phyloP scores from a whole-genome alignment of 257 asterid species.

The Fraxinus anomala region DNA sequence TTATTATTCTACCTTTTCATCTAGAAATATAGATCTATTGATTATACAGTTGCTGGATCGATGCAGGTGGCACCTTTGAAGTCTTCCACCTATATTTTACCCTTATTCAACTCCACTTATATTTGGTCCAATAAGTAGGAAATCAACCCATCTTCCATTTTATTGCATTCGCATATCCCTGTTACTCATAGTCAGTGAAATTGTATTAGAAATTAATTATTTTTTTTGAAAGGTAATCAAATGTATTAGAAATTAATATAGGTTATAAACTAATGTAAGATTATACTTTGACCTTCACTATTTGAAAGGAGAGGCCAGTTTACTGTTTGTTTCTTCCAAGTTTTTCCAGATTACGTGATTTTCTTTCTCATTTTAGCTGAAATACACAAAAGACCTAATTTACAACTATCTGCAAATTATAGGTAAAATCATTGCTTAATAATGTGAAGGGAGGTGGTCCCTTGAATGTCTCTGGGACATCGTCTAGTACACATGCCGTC shows the following conservation, averaged over 20 bases:
- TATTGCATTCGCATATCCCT: neutral
- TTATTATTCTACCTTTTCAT: neutral
- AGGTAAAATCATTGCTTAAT: constrained; percentile 87
- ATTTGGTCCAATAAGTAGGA: constrained; percentile 3
- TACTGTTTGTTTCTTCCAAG: constrained; percentile 25
- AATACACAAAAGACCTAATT: constrained; percentile 10
- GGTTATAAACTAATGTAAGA: neutral
- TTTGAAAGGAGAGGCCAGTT: constrained; percentile 17
- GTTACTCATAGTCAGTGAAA: neutral
- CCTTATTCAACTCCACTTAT: neutral
- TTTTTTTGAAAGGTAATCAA: too few species aligned
- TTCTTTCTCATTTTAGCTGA: constrained; percentile 17
- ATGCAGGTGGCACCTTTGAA: constrained; percentile 16
- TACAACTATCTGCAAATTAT: constrained; percentile 29
- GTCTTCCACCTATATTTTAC: neutral
- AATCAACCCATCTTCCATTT: neutral
- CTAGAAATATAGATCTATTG: neutral
- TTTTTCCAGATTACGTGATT: neutral
- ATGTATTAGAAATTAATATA: neutral
- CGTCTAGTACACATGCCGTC: constrained; percentile 59
- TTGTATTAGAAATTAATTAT: neutral
- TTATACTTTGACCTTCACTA: constrained; percentile 2
- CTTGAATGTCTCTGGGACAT: constrained; percentile 61
- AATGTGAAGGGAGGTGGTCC: constrained; percentile 85
- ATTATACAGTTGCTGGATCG: constrained; percentile 9